Evolutionary conservation across 177 flowering plant species (phyloP).

Genomic region (Tripterygium wilfordii): DNA sequence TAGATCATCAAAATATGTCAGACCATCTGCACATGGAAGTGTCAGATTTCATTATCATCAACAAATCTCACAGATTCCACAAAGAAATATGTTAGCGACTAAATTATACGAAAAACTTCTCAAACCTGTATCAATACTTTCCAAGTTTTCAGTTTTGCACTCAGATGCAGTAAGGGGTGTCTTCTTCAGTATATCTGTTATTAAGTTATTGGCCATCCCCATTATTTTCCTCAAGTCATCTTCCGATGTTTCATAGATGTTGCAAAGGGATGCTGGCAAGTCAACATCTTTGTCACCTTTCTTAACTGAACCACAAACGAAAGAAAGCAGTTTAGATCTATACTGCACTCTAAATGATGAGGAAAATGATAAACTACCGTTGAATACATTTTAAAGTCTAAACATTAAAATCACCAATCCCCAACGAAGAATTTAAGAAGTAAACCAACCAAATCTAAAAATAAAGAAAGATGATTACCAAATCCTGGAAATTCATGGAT

Average conservation of each 20-base stretch:
- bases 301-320: conserved; percentile 44
- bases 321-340: conserved; percentile 13
- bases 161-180: conserved; percentile 61
- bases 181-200: conserved; percentile 60
- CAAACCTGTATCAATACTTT: conserved; percentile 22
- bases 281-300: conserved; percentile 62
- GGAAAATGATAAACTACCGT: no score
- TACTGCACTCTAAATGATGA: no score
- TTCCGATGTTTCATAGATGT: conserved; percentile 78
- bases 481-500: conserved; percentile 46
- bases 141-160: conserved; percentile 45
- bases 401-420: no score
- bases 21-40: conserved; percentile 55
- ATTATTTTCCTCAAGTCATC: conserved; percentile 70
- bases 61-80: not conserved
- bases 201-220: conserved; percentile 68
- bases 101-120: not conserved
- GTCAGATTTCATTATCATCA: conserved; percentile 1
- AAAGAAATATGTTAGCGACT: not conserved
- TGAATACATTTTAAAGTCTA: no score
- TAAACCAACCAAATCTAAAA: no score
- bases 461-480: conserved; percentile 50
- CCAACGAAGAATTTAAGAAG: no score
- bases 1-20: conserved; percentile 71
- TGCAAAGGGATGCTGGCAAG: conserved; percentile 77